Evolutionary conservation across 1,139 yeast species (phyloP).

Genomic region (Geotrichum aggregatum): DNA sequence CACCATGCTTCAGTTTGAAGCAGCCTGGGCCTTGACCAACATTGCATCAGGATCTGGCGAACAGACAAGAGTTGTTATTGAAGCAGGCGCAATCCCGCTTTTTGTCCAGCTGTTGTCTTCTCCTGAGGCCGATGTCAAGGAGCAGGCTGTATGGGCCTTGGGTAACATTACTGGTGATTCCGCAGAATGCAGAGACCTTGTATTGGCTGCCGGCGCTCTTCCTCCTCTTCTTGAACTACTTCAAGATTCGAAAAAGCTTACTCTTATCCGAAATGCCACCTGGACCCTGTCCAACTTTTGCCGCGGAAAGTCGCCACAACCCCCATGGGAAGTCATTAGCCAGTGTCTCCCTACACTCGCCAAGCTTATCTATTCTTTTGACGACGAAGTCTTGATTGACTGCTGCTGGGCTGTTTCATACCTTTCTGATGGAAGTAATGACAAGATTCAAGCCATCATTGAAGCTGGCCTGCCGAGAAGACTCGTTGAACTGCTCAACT

Average conservation of each 20-base stretch:
- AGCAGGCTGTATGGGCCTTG: slow-evolving; percentile 98
- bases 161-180: slow-evolving; percentile 99
- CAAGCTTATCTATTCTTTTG: slow-evolving; percentile 82
- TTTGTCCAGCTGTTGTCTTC: slow-evolving; percentile 80
- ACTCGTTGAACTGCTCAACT: slow-evolving; percentile 81
- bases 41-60: slow-evolving; percentile 93
- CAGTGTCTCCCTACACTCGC: slow-evolving; percentile 89
- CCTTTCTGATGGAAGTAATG: slow-evolving; percentile 85
- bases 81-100: slow-evolving; percentile 87
- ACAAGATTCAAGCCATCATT: slow-evolving; percentile 93
- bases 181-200: slow-evolving; percentile 81
- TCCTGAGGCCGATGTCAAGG: slow-evolving; percentile 84
- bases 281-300: slow-evolving; percentile 97
- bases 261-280: slow-evolving; percentile 90
- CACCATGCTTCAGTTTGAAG: slow-evolving; percentile 89
- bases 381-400: slow-evolving; percentile 89
- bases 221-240: slow-evolving; percentile 78
- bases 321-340: slow-evolving; percentile 85
- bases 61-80: slow-evolving; percentile 87
- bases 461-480: slow-evolving; percentile 95
- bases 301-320: slow-evolving; percentile 94
- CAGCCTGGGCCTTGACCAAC: slow-evolving; percentile 98
- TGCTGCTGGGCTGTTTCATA: slow-evolving; percentile 99
- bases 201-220: slow-evolving; percentile 80
- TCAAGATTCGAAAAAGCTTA: slow-evolving; percentile 69